These are phyloP conservation scores for Castanopsis chinensis DNA, from an alignment of 306 rosid species.

Conservation along the genomic window DNA sequence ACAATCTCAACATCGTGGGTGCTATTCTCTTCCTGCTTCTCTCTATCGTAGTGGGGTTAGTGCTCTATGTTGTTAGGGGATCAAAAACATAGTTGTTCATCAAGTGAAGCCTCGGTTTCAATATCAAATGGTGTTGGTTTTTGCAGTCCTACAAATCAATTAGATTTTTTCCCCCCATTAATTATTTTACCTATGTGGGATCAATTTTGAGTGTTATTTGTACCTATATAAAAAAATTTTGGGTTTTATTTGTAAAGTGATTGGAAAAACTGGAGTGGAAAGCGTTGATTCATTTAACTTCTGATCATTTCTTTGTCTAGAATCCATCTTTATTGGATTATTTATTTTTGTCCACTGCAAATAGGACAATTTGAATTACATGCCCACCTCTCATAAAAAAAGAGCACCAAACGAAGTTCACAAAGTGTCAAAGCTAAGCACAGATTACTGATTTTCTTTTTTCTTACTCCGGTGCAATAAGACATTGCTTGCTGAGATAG, in stretches of 20 bases:
- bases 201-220: background rate
- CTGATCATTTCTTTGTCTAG: background rate
- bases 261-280: background rate
- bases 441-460: too few relatives aligned
- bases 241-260: background rate
- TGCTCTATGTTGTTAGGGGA: slow-evolving; percentile 34
- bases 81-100: slow-evolving; percentile 7
- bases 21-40: slow-evolving; percentile 58
- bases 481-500: too few relatives aligned
- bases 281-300: background rate
- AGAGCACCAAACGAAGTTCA: too few relatives aligned
- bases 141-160: background rate
- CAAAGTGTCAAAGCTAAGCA: too few relatives aligned
- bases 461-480: too few relatives aligned
- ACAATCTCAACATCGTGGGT: slow-evolving; percentile 37
- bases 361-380: too few relatives aligned
- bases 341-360: too few relatives aligned
- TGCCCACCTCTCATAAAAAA: too few relatives aligned
- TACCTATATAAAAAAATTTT: background rate
- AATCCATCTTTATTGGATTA: too few relatives aligned
- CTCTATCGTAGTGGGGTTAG: slow-evolving; percentile 49
- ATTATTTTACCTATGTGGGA: background rate
- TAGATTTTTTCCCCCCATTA: background rate
- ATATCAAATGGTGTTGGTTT: background rate
- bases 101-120: background rate